These are phyloP conservation scores for Tricholoma flavovirens DNA, from an alignment of 768 basidiomycete genomes.

Conservation along the genomic window DNA sequence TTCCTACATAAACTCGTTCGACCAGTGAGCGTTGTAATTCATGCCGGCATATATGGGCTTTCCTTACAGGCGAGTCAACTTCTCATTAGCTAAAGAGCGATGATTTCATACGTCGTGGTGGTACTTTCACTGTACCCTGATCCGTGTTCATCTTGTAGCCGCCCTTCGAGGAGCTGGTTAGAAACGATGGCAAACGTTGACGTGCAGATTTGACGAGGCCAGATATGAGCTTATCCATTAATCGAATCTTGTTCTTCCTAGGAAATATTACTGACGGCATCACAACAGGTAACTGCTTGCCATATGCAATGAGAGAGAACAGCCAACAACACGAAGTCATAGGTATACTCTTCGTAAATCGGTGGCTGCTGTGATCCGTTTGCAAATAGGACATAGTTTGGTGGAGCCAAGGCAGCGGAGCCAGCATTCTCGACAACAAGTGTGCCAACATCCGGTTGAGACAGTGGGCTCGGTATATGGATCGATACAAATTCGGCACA, in stretches of 20 bases:
- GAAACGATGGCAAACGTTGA: slow-evolving; percentile 18
- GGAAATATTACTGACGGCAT: background rate
- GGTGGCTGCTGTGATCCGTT: slow-evolving; percentile 73
- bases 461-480: slow-evolving; percentile 73
- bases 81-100: slow-evolving; percentile 13
- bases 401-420: slow-evolving; percentile 77
- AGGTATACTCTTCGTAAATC: slow-evolving; percentile 75
- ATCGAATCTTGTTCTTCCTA: background rate
- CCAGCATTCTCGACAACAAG: slow-evolving; percentile 80
- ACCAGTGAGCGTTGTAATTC: background rate
- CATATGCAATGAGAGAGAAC: background rate
- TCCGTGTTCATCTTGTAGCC: slow-evolving; percentile 41
- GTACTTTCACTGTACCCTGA: slow-evolving; percentile 35
- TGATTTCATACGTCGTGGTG: slow-evolving; percentile 74
- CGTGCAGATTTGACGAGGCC: slow-evolving; percentile 76
- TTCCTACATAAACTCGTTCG: background rate
- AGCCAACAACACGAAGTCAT: slow-evolving; percentile 22
- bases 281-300: background rate
- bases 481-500: slow-evolving; percentile 79
- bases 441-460: slow-evolving; percentile 86
- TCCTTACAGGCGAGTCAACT: slow-evolving; percentile 12
- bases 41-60: background rate
- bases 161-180: slow-evolving; percentile 40
- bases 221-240: slow-evolving; percentile 64
- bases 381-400: slow-evolving; percentile 82